phyloP scores from a whole-genome alignment of 78 protist genomes.

The Kipferlia bialata region DNA sequence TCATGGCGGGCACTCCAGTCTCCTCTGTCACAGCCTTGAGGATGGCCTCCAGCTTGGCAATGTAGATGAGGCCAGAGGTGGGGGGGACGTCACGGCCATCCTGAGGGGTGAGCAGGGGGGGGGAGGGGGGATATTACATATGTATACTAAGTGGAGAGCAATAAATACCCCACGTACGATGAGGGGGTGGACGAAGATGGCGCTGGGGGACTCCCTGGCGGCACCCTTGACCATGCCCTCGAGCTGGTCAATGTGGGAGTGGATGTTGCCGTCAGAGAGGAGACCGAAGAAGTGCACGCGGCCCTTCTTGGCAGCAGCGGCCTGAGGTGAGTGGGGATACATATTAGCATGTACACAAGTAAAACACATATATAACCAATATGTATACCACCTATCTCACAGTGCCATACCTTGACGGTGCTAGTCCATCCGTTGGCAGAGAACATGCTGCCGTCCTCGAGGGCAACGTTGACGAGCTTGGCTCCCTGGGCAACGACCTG shows the following conservation, averaged over 20 bases:
- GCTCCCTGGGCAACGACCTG: conserved; percentile 40
- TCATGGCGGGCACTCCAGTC: conserved; percentile 1
- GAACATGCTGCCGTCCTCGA: conserved; percentile 18
- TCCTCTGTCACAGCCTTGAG: background rate
- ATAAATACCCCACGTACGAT: conserved; percentile 11
- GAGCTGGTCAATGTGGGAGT: conserved; percentile 18
- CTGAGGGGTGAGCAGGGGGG: conserved; percentile 32
- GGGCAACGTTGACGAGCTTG: conserved; percentile 23
- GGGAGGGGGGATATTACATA: conserved; percentile 27
- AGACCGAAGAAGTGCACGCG: conserved; percentile 16
- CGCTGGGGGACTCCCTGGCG: background rate
- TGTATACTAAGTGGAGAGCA: conserved; percentile 7
- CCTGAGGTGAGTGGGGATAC: too few species aligned
- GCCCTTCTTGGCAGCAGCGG: background rate
- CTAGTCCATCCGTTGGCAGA: background rate
- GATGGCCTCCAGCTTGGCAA: conserved; percentile 21
- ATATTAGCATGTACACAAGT: too few species aligned
- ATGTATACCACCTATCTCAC: conserved; percentile 21
- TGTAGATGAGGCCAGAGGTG: conserved; percentile 23
- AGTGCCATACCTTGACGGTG: background rate
- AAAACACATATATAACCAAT: too few species aligned
- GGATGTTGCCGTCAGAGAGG: conserved; percentile 45
- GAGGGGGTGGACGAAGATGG: background rate
- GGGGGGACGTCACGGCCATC: conserved; percentile 56
- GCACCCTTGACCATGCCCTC: background rate